Conservation (phyloP, 805 yeast species). For the Zygoascus tannicola region DNA sequence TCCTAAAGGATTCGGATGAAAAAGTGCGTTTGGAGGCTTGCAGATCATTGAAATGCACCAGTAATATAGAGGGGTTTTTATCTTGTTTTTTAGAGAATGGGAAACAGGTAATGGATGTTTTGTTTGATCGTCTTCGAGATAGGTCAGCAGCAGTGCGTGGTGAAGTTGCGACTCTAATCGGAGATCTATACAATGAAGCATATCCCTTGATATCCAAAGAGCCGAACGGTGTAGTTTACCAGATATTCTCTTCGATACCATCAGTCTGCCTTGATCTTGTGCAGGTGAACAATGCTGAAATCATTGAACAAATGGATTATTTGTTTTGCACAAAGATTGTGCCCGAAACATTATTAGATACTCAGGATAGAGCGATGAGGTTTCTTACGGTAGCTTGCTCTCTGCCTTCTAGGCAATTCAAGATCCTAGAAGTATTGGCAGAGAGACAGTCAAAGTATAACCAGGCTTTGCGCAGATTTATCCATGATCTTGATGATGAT, state of each 20-base stretch:
- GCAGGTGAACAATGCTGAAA: slow-evolving; percentile 61
- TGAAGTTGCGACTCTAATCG: slow-evolving; percentile 44
- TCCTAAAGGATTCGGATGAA: slow-evolving; percentile 68
- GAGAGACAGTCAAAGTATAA: slow-evolving; percentile 41
- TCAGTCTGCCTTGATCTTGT: slow-evolving; percentile 52
- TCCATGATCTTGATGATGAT: not conserved
- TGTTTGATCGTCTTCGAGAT: slow-evolving; percentile 63
- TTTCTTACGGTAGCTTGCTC: slow-evolving; percentile 39
- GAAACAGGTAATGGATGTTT: slow-evolving; percentile 37
- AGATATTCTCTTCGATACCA: slow-evolving; percentile 47
- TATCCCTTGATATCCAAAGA: slow-evolving; percentile 24
- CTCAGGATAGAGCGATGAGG: slow-evolving; percentile 41
- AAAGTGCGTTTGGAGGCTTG: slow-evolving; percentile 59
- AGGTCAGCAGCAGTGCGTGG: slow-evolving; percentile 56
- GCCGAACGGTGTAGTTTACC: slow-evolving; percentile 24
- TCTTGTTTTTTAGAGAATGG: slow-evolving; percentile 17
- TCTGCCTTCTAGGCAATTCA: slow-evolving; percentile 48
- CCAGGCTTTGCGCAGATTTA: not conserved
- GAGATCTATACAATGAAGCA: slow-evolving; percentile 46
- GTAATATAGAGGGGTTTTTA: not conserved
- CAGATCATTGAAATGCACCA: slow-evolving; percentile 30
- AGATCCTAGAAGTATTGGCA: slow-evolving; percentile 59
- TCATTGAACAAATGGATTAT: slow-evolving; percentile 57
- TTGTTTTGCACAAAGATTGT: slow-evolving; percentile 50
- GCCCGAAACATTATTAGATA: slow-evolving; percentile 38